phyloP scores from a whole-genome alignment of 2,329 filamentous ascomycete genomes.

The Paraphoma sp. region DNA sequence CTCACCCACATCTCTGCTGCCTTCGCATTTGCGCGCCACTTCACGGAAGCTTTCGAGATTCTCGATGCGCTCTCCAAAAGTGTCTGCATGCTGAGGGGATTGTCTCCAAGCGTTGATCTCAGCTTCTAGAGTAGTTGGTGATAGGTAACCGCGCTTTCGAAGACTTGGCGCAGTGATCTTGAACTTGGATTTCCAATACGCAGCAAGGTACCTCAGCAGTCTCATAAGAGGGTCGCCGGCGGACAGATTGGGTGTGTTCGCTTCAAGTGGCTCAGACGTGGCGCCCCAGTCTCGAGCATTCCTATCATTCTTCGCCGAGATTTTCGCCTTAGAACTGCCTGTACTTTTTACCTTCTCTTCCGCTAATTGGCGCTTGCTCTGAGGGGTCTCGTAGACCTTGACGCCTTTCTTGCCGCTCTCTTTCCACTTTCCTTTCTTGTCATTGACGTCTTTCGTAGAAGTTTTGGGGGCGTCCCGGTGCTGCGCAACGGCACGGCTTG shows the following conservation, averaged over 20 bases:
- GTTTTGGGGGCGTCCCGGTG: conserved; percentile 65
- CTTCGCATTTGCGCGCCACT: conserved; percentile 72
- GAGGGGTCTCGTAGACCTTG: conserved; percentile 33
- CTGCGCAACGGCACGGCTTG: conserved; percentile 73
- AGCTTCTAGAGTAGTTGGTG: conserved; percentile 75
- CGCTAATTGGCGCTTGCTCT: conserved; percentile 19
- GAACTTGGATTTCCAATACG: conserved; percentile 90
- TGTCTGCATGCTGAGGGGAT: conserved; percentile 65
- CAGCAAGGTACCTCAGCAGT: conserved; percentile 75
- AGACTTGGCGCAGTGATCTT: conserved; percentile 77
- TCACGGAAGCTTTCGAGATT: conserved; percentile 71
- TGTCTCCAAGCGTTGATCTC: conserved; percentile 74
- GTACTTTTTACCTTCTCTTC: conserved; percentile 10
- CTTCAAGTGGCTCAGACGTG: conserved; percentile 72
- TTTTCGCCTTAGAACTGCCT: conserved; percentile 32
- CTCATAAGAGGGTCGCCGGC: conserved; percentile 81
- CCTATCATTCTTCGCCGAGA: conserved; percentile 51
- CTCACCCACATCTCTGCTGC: conserved; percentile 85
- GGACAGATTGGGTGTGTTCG: conserved; percentile 76
- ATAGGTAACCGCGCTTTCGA: conserved; percentile 89
- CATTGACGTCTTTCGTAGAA: conserved; percentile 61
- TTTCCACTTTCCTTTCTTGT: conserved; percentile 43
- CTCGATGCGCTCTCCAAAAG: conserved; percentile 79
- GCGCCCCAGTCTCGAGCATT: conserved; percentile 73
- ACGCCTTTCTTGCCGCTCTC: conserved; percentile 51